Evolutionary conservation across 768 basidiomycete genomes (phyloP).

Genomic region (Hortiboletus campestris): DNA sequence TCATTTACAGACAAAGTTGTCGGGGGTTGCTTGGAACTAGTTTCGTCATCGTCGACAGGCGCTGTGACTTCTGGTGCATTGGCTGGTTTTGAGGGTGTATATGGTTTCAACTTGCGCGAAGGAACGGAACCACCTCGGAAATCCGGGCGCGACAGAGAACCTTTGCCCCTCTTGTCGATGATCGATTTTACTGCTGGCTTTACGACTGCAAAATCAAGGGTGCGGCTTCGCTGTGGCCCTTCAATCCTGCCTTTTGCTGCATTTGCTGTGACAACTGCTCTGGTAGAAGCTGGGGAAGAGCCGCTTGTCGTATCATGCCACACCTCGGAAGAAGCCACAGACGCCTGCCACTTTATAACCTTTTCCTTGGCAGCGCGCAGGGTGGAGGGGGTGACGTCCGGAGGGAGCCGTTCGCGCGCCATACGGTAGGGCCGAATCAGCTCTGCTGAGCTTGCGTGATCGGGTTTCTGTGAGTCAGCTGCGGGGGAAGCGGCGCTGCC

Average conservation of each 20-base stretch:
- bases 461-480: slow-evolving; percentile 5
- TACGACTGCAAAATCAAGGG: slow-evolving; percentile 45
- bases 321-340: slow-evolving; percentile 21
- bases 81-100: slow-evolving; percentile 8
- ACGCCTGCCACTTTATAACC: slow-evolving; percentile 37
- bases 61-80: not conserved
- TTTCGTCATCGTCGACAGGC: not conserved
- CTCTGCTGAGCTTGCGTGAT: not conserved
- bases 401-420: slow-evolving; percentile 3
- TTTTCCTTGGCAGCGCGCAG: slow-evolving; percentile 34
- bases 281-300: slow-evolving; percentile 2
- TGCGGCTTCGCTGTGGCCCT: slow-evolving; percentile 15
- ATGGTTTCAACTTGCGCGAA: slow-evolving; percentile 10
- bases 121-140: slow-evolving; percentile 7
- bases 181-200: slow-evolving; percentile 34
- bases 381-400: slow-evolving; percentile 25
- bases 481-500: not conserved
- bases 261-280: not conserved
- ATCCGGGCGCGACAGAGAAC: not conserved
- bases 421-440: not conserved
- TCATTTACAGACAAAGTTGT: slow-evolving; percentile 4
- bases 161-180: slow-evolving; percentile 23
- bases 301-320: slow-evolving; percentile 5
- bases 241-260: slow-evolving; percentile 20
- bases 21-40: not conserved